Evolutionary conservation across 129 eudicot species (phyloP).

Genomic region (Tagetes patula): DNA sequence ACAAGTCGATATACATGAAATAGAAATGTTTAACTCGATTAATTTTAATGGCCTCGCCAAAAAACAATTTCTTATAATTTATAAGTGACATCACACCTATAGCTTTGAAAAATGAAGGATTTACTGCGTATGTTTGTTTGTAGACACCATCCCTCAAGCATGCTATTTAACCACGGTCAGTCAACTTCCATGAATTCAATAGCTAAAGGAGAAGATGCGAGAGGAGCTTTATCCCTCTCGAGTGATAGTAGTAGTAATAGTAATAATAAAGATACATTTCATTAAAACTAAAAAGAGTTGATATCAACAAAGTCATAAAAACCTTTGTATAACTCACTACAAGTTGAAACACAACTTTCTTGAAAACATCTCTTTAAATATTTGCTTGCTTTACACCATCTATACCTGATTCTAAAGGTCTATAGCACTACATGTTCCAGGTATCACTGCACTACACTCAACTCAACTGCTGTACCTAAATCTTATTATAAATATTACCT

Average conservation of each 20-base stretch:
- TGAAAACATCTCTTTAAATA: constrained; percentile 23
- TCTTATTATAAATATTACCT: constrained; percentile 39
- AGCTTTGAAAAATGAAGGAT: no score
- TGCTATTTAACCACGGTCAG: no score
- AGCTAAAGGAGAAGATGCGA: no score
- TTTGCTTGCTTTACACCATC: constrained; percentile 28
- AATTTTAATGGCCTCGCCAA: no score
- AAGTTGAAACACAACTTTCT: constrained; percentile 24
- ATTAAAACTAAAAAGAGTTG: constrained; percentile 1
- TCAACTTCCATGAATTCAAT: no score
- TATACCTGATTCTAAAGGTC: constrained; percentile 29
- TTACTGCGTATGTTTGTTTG: no score
- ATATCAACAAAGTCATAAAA: constrained; percentile 2
- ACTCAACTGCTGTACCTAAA: constrained; percentile 27
- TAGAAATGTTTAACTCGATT: no score
- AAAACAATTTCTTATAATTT: no score
- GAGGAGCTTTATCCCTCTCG: no score
- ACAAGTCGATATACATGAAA: no score
- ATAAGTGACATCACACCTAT: no score
- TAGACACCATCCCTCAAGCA: no score
- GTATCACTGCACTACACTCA: constrained; percentile 25
- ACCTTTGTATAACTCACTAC: constrained; percentile 24
- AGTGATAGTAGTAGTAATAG: background rate
- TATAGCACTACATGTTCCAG: constrained; percentile 25
- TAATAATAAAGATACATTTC: background rate